Evolutionary conservation across 192 early-diverging fungal species (phyloP).

Genomic region (Coemansia sp.): DNA sequence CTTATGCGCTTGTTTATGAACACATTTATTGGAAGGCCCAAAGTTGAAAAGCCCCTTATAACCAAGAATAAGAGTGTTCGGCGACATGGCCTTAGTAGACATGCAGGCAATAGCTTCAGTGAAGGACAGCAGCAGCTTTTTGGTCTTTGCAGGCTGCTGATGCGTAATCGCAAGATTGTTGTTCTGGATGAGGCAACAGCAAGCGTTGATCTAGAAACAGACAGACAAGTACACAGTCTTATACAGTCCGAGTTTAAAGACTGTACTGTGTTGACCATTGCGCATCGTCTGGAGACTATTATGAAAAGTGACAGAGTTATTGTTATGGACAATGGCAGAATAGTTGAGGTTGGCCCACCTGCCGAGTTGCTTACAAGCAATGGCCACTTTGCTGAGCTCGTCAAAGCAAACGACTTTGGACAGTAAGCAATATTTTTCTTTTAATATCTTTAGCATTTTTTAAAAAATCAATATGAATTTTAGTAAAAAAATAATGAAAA

Average conservation of each 20-base stretch:
- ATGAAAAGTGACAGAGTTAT: too few relatives aligned
- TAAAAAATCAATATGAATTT: not conserved
- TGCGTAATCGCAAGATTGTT: too few relatives aligned
- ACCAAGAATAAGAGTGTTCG: not conserved
- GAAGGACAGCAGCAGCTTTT: not conserved
- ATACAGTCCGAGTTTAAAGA: too few relatives aligned
- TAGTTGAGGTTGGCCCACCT: too few relatives aligned
- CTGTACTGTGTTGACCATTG: too few relatives aligned
- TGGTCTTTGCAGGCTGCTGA: not conserved
- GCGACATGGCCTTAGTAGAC: not conserved
- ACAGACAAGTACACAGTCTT: too few relatives aligned
- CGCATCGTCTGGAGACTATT: too few relatives aligned
- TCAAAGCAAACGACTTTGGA: too few relatives aligned
- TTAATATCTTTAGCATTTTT: not conserved
- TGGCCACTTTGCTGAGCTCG: too few relatives aligned
- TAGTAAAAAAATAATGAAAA: slow-evolving; percentile 3
- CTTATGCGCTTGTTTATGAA: not conserved
- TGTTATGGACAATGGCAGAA: too few relatives aligned
- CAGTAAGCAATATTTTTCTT: not conserved
- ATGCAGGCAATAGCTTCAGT: not conserved
- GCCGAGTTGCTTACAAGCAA: too few relatives aligned
- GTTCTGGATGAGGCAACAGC: not conserved
- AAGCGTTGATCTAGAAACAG: not conserved
- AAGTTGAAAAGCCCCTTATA: not conserved
- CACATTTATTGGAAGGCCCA: not conserved